Base-by-base conservation (phyloP, 2,329 filamentous ascomycete genomes). In the Scedosporium apiospermum region DNA sequence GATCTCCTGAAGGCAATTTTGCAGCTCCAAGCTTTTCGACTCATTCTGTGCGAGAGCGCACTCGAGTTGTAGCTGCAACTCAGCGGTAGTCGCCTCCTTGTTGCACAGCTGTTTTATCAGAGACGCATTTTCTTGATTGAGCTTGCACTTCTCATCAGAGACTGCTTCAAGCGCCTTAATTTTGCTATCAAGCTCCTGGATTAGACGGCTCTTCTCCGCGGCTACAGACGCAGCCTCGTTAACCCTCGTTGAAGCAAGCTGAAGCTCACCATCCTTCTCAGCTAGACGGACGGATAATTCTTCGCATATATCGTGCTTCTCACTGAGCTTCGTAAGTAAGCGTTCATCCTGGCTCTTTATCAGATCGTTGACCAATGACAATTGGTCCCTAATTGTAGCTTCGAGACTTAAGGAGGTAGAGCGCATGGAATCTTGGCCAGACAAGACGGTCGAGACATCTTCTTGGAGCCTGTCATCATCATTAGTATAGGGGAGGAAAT, bases 131-230 rank as follows among this genome's bases (percentile, higher is more conserved):
- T 66, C 26, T 6, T 51, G 58, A 14, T 64, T 59, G 4, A 73
- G 30, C 4, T 64, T 66, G n/a, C 64, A 46, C 38, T 71, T 68
- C 3, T 61, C 60, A 6, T 61, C 26, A 6, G 46, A 23, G n/a
- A 61, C 21, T 23, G 27, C 49, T 51, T 61, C 23, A 16, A 71
- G 58, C 6, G 66, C 63, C 10, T 21, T 46, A 30, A 72, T 65
- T 27, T 60, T 66, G n/a, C 59, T 60, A 18, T 68, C 66, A 10
- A 69, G 66, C 14, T 62, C 62, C 23, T 63, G 49, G 21, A 72
- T 60, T n/a, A 65, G 66, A 23, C 64, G 53, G 44, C 6, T 63
- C 61, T 23, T 63, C 64, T n/a, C 69, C 30, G 9, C 58, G 44
- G 21, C 16, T 26, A 27, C 66, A 49, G 6, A 65, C 34, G 1